phyloP scores from a whole-genome alignment of 140 eudicot species.

The Bidens hawaiensis region DNA sequence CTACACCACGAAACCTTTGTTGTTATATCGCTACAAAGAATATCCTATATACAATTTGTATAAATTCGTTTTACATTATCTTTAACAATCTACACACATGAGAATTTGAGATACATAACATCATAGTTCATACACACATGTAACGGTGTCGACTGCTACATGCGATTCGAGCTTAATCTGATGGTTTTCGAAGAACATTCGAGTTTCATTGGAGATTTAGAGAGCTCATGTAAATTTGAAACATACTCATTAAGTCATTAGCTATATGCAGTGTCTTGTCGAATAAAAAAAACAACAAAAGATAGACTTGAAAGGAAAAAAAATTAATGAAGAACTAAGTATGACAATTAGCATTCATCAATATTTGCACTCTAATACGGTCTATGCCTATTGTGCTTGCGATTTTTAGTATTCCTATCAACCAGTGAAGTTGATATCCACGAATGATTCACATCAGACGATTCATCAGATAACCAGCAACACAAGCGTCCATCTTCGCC shows the following conservation, averaged over 20 bases:
- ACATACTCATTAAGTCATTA: too few relatives aligned
- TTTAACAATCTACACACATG: too few relatives aligned
- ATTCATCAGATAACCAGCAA: conserved; percentile 79
- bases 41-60: too few relatives aligned
- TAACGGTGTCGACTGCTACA: too few relatives aligned
- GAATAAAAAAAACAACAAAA: not conserved
- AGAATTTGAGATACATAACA: too few relatives aligned
- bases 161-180: too few relatives aligned
- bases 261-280: not conserved
- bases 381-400: conserved; percentile 54
- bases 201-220: too few relatives aligned
- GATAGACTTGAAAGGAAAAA: not conserved
- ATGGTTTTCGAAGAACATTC: too few relatives aligned
- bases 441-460: conserved; percentile 39
- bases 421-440: conserved; percentile 69
- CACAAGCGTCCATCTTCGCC: conserved; percentile 93
- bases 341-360: conserved; percentile 9
- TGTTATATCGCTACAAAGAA: too few relatives aligned
- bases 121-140: too few relatives aligned
- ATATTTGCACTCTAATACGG: conserved; percentile 46
- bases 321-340: not conserved
- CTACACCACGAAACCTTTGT: not conserved
- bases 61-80: too few relatives aligned
- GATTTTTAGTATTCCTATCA: conserved; percentile 41
- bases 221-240: too few relatives aligned